phyloP scores from a whole-genome alignment of 805 yeast species.

The Saturnispora saitoi region DNA sequence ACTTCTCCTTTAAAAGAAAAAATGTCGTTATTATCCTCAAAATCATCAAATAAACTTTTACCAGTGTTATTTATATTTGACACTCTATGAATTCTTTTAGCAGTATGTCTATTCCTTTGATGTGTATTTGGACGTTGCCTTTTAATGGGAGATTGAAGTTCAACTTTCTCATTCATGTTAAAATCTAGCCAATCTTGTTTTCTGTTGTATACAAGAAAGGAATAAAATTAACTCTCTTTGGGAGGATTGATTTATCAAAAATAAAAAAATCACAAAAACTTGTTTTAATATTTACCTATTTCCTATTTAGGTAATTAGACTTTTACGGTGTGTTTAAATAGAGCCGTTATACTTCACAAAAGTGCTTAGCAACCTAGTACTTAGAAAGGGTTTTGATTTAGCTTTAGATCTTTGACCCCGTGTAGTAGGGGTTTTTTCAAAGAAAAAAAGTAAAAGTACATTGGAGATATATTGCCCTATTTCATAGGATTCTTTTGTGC shows the following conservation, averaged over 20 bases:
- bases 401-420: neutral
- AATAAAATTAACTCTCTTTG: neutral
- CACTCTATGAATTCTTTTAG: constrained; percentile 18
- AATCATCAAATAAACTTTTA: constrained; percentile 1
- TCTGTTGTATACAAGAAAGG: neutral
- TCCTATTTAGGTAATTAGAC: constrained; percentile 14
- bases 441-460: neutral
- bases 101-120: constrained; percentile 7
- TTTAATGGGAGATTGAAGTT: constrained; percentile 1
- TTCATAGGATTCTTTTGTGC: neutral
- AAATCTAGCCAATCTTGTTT: neutral
- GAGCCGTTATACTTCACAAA: neutral
- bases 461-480: neutral
- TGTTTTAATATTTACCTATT: constrained; percentile 14
- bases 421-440: neutral
- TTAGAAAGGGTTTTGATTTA: neutral
- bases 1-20: constrained; percentile 3
- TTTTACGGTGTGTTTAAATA: neutral
- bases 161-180: neutral
- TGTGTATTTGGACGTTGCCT: constrained; percentile 4
- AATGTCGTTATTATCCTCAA: neutral
- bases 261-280: neutral
- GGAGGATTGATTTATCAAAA: neutral
- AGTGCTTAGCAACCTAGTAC: neutral
- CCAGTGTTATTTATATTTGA: constrained; percentile 1